Evolutionary conservation across 805 yeast genomes (phyloP).

Genomic region (Komagataella pseudopastoris): DNA sequence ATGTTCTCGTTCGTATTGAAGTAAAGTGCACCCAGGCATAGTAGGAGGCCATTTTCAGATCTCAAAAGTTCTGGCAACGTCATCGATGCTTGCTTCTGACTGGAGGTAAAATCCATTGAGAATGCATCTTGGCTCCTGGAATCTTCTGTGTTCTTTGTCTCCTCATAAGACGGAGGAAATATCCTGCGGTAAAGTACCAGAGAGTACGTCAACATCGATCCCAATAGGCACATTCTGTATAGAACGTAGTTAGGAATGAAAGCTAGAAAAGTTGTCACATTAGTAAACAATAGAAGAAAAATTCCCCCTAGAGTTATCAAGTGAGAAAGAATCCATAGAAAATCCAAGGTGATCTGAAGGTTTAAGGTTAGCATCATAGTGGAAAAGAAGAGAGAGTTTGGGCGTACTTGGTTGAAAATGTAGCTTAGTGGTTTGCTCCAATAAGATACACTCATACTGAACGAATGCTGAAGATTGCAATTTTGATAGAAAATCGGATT

Average conservation of each 20-base stretch:
- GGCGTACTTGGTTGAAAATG: background rate
- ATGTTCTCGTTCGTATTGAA: constrained; percentile 16
- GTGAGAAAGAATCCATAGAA: constrained; percentile 11
- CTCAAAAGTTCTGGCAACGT: constrained; percentile 21
- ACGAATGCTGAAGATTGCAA: background rate
- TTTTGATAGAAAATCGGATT: background rate
- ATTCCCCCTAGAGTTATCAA: constrained; percentile 9
- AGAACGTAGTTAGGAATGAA: constrained; percentile 5
- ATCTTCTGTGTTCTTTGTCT: constrained; percentile 2
- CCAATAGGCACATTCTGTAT: constrained; percentile 10
- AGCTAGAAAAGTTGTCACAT: background rate
- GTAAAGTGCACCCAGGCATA: constrained; percentile 25
- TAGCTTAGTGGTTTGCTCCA: background rate
- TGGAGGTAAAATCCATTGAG: constrained; percentile 1
- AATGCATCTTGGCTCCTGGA: background rate
- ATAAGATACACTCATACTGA: background rate
- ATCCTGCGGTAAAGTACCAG: constrained; percentile 15
- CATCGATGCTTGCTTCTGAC: constrained; percentile 4
- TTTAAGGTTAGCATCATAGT: background rate
- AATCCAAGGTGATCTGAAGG: background rate
- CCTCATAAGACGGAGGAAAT: constrained; percentile 8
- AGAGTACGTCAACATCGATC: constrained; percentile 15
- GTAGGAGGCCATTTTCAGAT: constrained; percentile 26
- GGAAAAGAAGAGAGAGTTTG: background rate
- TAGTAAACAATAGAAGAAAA: constrained; percentile 4